Evolutionary conservation across 83 land plant species (phyloP).

Genomic region (Isoetes engelmannii): DNA sequence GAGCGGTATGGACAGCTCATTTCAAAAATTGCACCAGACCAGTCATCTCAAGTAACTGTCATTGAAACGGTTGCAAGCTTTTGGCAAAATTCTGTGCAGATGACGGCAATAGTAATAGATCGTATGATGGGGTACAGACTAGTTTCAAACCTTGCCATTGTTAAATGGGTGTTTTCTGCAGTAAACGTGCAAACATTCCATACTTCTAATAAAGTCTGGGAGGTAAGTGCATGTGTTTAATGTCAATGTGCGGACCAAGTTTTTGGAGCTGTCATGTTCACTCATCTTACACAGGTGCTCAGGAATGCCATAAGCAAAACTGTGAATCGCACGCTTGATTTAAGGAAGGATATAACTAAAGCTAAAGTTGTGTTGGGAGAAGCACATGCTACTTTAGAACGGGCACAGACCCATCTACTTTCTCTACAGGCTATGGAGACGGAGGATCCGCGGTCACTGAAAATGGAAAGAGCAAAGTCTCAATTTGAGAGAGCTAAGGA

Average conservation of each 20-base stretch:
- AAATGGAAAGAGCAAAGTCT: slow-evolving; percentile 55
- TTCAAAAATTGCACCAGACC: slow-evolving; percentile 54
- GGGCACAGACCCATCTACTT: slow-evolving; percentile 50
- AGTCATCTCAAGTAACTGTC: slow-evolving; percentile 53
- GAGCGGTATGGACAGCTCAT: slow-evolving; percentile 86
- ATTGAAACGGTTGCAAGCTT: slow-evolving; percentile 58
- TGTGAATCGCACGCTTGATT: slow-evolving; percentile 63
- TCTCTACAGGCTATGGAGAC: slow-evolving; percentile 47
- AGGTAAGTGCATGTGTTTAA: slow-evolving; percentile 37
- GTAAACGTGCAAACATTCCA: slow-evolving; percentile 65
- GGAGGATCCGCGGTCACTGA: slow-evolving; percentile 46
- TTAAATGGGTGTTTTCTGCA: slow-evolving; percentile 74
- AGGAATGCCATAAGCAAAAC: slow-evolving; percentile 81
- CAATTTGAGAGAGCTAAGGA: slow-evolving; percentile 49
- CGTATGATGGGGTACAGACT: slow-evolving; percentile 99
- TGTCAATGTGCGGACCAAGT: neutral
- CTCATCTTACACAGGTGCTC: slow-evolving; percentile 38
- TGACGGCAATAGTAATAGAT: slow-evolving; percentile 88
- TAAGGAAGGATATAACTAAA: slow-evolving; percentile 55
- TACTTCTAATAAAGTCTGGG: slow-evolving; percentile 77
- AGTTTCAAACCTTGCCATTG: slow-evolving; percentile 80
- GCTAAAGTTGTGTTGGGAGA: slow-evolving; percentile 35
- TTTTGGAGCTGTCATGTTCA: neutral
- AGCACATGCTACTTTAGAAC: slow-evolving; percentile 43
- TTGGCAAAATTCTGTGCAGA: slow-evolving; percentile 82